These are phyloP conservation scores for Fusarium sp. DNA, from an alignment of 2,329 filamentous ascomycete species.

Conservation along the genomic window DNA sequence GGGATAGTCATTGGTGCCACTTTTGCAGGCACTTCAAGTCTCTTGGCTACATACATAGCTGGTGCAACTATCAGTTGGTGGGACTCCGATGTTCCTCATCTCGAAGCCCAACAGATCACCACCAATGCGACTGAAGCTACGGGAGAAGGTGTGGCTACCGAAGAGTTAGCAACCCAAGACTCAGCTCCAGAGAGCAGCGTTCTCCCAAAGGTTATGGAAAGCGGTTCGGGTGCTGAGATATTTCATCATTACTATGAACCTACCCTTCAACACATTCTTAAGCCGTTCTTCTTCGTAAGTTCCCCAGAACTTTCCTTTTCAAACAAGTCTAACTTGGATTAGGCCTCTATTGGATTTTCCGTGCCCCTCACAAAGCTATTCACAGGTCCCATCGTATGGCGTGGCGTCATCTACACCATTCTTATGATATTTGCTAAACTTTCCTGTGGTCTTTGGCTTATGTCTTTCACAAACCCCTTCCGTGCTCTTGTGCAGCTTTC, in stretches of 20 bases:
- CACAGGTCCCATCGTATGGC: constrained; percentile 69
- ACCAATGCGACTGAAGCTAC: neutral
- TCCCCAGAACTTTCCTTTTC: rapidly evolving
- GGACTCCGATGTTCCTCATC: constrained; percentile 52
- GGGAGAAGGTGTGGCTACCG: neutral
- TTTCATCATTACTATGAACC: constrained; percentile 46
- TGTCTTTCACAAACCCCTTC: constrained; percentile 41
- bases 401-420: constrained; percentile 73
- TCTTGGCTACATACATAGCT: constrained; percentile 70
- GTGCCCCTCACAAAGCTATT: constrained; percentile 80
- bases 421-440: constrained; percentile 74
- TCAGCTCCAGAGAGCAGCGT: no score
- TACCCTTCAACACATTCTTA: constrained; percentile 60
- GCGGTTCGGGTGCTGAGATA: constrained; percentile 7
- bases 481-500: neutral
- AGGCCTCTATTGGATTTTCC: constrained; percentile 76
- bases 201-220: neutral
- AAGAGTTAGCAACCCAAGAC: neutral
- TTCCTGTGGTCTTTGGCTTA: constrained; percentile 66
- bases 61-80: constrained; percentile 68
- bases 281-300: constrained; percentile 76
- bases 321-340: rapidly evolving
- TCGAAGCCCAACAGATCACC: neutral
- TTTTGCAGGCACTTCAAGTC: constrained; percentile 68
- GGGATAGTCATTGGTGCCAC: constrained; percentile 58